These are phyloP conservation scores for Penicillium crustosum DNA, from an alignment of 2,329 filamentous ascomycete genomes.

Conservation along the genomic window DNA sequence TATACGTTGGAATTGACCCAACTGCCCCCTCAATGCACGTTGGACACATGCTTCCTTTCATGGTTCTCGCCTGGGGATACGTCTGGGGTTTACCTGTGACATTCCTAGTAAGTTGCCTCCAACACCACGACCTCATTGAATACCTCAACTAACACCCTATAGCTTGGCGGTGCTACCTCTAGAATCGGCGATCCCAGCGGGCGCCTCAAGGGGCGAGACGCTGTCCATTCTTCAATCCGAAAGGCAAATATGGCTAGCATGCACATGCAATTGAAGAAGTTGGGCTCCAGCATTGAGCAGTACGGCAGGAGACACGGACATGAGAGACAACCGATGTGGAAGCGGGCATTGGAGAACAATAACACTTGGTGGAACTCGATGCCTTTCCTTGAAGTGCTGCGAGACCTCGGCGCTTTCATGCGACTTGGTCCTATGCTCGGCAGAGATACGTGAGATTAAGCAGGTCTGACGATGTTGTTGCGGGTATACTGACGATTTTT, in stretches of 20 bases:
- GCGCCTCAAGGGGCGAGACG: conserved; percentile 42
- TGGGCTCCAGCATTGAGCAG: conserved; percentile 72
- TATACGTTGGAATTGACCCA: conserved; percentile 52
- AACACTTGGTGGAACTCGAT: conserved; percentile 75
- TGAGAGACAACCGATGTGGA: conserved; percentile 63
- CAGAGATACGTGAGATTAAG: conserved; percentile 73
- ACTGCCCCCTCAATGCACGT: conserved; percentile 52
- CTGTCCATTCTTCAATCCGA: conserved; percentile 38
- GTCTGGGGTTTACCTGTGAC: conserved; percentile 48
- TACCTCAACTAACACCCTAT: conserved; percentile 19
- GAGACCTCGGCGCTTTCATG: conserved; percentile 69
- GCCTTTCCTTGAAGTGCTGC: conserved; percentile 71
- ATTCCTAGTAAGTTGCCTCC: conserved; percentile 43
- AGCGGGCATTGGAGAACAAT: conserved; percentile 73
- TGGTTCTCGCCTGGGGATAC: conserved; percentile 52
- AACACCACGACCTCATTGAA: background rate
- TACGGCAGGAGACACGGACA: conserved; percentile 67
- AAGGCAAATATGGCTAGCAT: conserved; percentile 50
- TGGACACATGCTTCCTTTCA: conserved; percentile 53
- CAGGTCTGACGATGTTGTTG: background rate
- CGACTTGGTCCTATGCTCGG: conserved; percentile 83
- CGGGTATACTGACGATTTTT: conserved; percentile 4
- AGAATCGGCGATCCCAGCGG: conserved; percentile 50
- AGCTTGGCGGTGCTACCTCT: conserved; percentile 51
- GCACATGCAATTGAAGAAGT: conserved; percentile 54